Base-by-base conservation (phyloP, 257 asterid species). In the Solanum ahanhuiri region DNA sequence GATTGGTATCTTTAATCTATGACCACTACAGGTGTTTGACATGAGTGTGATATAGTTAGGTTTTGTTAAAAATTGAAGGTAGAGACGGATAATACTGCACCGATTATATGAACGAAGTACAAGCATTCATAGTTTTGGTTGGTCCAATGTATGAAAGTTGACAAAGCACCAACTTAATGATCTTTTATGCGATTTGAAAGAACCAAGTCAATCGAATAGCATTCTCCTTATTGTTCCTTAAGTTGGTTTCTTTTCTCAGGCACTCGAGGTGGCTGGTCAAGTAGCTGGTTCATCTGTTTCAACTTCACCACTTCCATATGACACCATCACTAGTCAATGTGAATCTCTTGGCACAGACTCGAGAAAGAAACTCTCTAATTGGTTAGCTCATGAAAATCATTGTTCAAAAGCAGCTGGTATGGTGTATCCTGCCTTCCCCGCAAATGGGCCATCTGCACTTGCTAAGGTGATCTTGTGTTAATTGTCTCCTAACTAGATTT, bases 241-340 rank as follows among this genome's bases (percentile, higher is more conserved):
- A 79, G 84, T 22, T 84, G 28, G 12, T 39, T 14, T 77, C 88
- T 83, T 63, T 82, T 91, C 88, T 89, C 93, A 97, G 98, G 99
- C 99, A 31, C 96, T 95, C 15, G 98, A 95, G 90, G 99, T 97
- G 84, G 99, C 99, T 54, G 97, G 99, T 69, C 98, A 97, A 89
- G 99, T 97, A 43, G 99, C 98, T n/a, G 98, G 99, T 85, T 87
- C 98, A 70, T 89, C 94, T 9, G 89, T 97, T 39, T 97, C 98
- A 69, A 94, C 99, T 22, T 95, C 98, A 33, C 99, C 98, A 23
- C 97, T 95, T 86, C 98, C 98, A 17, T 97, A 93, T 89, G 93
- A 95, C 81, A 63, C 98, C 60, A 94, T 97, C 94, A 91, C 98
- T 82, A 93, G 93, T 87, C 98, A 97, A 87, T 97, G 99, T 11